These are phyloP conservation scores for Sinapis alba DNA, from an alignment of 441 rosid genomes.

Conservation along the genomic window DNA sequence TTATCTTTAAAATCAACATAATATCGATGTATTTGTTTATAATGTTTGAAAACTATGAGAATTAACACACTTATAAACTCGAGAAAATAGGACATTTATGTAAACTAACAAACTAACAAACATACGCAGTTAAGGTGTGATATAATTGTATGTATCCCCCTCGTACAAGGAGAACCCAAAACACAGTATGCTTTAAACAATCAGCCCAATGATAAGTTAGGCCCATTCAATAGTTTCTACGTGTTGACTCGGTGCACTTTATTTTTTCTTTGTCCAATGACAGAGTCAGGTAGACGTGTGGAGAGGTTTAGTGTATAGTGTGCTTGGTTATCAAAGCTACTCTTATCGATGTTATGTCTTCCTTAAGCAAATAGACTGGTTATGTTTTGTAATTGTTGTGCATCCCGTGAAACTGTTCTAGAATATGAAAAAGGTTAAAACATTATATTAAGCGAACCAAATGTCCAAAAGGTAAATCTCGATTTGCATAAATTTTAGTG, in stretches of 20 bases:
- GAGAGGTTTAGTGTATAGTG: conserved; percentile 11
- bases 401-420: background rate
- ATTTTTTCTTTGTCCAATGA: too few relatives aligned
- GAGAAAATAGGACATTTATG: too few relatives aligned
- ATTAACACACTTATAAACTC: too few relatives aligned
- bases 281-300: too few relatives aligned
- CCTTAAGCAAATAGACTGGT: background rate
- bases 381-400: background rate
- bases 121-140: too few relatives aligned
- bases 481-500: background rate
- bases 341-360: background rate
- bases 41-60: too few relatives aligned
- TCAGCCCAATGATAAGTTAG: background rate
- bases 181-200: background rate
- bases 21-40: too few relatives aligned
- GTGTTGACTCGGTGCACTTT: background rate
- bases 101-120: too few relatives aligned
- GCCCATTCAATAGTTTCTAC: conserved; percentile 18
- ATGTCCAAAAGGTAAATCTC: background rate
- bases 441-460: background rate
- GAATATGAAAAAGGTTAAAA: background rate
- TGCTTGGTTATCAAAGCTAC: background rate
- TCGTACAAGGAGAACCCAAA: background rate
- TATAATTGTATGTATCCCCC: too few relatives aligned
- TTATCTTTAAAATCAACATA: too few relatives aligned